Percentiles rank a stretch among this genome's conserved stretches.
These are phyloP conservation scores for Stenogyne calaminthoides DNA, from an alignment of 305 asterid species.

Conservation along the genomic window DNA sequence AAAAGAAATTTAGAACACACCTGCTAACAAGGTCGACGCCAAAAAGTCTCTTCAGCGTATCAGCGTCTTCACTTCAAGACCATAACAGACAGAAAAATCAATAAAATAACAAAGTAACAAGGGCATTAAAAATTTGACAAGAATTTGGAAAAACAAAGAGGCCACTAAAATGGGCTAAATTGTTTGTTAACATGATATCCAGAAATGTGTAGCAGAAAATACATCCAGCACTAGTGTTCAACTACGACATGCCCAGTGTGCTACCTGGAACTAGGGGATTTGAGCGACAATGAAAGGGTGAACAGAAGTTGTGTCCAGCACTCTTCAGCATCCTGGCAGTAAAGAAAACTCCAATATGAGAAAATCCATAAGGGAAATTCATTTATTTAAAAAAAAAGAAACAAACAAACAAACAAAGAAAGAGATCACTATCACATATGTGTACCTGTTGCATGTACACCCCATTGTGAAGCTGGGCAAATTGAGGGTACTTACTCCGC, in stretches of 20 bases:
- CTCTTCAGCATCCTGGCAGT: conserved; percentile 96
- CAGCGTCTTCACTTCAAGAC: conserved; percentile 71
- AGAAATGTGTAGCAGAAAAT: conserved; percentile 19
- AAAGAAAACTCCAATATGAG: conserved; percentile 21
- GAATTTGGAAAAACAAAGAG: conserved; percentile 13
- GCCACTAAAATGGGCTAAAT: conserved; percentile 3
- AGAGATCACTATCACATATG: conserved; percentile 22
- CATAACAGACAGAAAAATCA: conserved; percentile 8
- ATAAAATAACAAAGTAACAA: conserved; percentile 3
- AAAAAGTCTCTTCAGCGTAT: conserved; percentile 76
- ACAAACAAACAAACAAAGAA: background rate
- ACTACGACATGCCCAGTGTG: conserved; percentile 16
- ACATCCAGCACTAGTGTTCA: conserved; percentile 16
- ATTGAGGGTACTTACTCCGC: conserved; percentile 96
- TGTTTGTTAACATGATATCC: background rate
- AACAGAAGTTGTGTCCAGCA: conserved; percentile 97
- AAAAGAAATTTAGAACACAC: conserved; percentile 46
- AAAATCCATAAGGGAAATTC: conserved; percentile 1
- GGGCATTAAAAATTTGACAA: background rate
- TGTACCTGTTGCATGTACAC: conserved; percentile 96
- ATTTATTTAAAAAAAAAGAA: background rate
- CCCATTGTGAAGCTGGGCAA: conserved; percentile 96
- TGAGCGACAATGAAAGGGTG: conserved; percentile 83
- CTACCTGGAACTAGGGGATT: conserved; percentile 70
- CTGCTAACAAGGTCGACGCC: conserved; percentile 94